Base-by-base conservation (phyloP, 441 rosid genomes). In the Erodium chrysanthum region DNA sequence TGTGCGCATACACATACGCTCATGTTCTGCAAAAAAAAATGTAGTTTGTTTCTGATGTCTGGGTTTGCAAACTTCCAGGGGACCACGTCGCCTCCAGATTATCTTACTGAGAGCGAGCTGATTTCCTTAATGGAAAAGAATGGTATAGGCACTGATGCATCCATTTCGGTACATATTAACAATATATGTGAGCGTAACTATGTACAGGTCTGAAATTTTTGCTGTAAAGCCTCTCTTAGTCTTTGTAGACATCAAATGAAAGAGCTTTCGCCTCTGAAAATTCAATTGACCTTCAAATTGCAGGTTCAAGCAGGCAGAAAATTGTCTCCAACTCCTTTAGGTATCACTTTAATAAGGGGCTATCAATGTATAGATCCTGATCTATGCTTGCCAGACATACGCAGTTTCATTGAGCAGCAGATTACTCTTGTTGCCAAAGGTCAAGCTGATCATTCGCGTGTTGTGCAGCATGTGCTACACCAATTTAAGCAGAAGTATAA, bases 91-190 rank as follows among this genome's bases (percentile, higher is more conserved):
- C 89, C 96, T 64, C 98, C 96, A 4, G 94, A 88, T 79, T 86
- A 78, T 76, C 96, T 92, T 65, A 90, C 83, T 63, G 98, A 92
- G 79, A 92, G 96, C 80, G 98, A 90, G 84, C 83, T 92, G 72
- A 92, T 90, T 83, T 84, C 98, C 58, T 75, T 92, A 27, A 92
- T 92, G 96, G 98, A 92, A 85, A 90, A 85, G 82, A 77, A 92
- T 72, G 96, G 96, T 63, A 88, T 92, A 64, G 98, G 98, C 69
- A 90, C 98, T 33, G 96, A 92, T 86, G 98, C 98, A 70, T 90
- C 96, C 74, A 90, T 92, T 71, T 74, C 98, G 42, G 85, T 84
- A 44, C 98, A 92, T 74, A 90, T 92, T 65, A 92, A 90, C 84
- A 92, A 92, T 83, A 92, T 92, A 66, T 88, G 96, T 59, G 98